Evolutionary conservation across 768 basidiomycete genomes (phyloP).

Genomic region (Dendrothele bispora): DNA sequence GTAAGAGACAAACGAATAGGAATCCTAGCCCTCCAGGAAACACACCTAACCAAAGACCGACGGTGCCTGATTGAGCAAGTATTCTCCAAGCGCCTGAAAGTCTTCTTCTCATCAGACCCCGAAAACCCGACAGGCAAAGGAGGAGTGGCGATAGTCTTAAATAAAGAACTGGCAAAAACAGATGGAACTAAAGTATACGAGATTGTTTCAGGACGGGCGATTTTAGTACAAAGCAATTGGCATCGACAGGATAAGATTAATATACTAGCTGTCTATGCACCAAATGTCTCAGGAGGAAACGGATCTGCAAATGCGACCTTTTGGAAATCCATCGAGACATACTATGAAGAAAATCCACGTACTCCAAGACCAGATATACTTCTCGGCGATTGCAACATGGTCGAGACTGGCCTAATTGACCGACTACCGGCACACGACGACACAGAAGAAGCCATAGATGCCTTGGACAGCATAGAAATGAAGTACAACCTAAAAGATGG

Average conservation of each 20-base stretch:
- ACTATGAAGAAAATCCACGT: constrained; percentile 8
- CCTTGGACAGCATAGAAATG: constrained; percentile 25
- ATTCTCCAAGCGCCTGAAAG: constrained; percentile 12
- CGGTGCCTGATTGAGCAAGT: constrained; percentile 3
- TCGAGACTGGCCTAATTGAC: background rate
- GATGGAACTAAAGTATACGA: constrained; percentile 4
- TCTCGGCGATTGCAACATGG: background rate
- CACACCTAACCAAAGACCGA: constrained; percentile 24
- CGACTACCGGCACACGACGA: constrained; percentile 10
- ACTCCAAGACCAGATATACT: constrained; percentile 12
- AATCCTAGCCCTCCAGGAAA: constrained; percentile 29
- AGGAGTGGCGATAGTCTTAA: constrained; percentile 35
- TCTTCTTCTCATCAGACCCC: constrained; percentile 17
- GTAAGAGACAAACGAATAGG: constrained; percentile 23
- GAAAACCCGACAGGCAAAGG: constrained; percentile 15
- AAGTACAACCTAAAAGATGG: background rate
- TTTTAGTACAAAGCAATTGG: constrained; percentile 16
- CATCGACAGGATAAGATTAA: constrained; percentile 15
- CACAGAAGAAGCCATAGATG: constrained; percentile 32
- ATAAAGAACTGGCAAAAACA: constrained; percentile 23
- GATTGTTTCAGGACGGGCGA: constrained; percentile 28
- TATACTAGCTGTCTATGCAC: constrained; percentile 36
- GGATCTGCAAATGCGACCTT: constrained; percentile 24
- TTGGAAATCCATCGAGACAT: constrained; percentile 22
- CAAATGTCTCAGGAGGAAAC: constrained; percentile 18